Conservation (phyloP, 1,139 yeast species). For the Yamadazyma triangularis region DNA sequence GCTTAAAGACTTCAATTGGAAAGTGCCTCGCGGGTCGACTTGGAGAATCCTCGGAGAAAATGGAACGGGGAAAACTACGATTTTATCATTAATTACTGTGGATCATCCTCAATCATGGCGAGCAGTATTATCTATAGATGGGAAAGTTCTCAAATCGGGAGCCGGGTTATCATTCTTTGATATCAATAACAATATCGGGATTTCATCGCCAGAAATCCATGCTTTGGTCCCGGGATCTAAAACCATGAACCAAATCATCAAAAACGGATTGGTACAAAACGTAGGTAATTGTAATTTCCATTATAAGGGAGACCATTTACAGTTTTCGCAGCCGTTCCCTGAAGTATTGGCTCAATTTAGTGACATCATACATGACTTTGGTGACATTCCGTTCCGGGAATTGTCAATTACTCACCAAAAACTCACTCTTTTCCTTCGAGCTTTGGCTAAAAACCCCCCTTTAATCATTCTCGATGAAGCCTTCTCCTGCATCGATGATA, state of each 20-base stretch:
- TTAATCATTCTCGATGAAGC: constrained; percentile 88
- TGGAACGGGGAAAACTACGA: constrained; percentile 91
- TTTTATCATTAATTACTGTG: constrained; percentile 77
- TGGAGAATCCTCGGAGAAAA: constrained; percentile 91
- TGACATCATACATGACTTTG: constrained; percentile 24
- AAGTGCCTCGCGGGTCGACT: constrained; percentile 63
- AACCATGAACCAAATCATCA: constrained; percentile 53
- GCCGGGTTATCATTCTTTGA: constrained; percentile 66
- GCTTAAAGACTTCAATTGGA: constrained; percentile 60
- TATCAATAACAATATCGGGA: constrained; percentile 76
- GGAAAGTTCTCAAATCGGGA: constrained; percentile 69
- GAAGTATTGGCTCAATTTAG: constrained; percentile 14
- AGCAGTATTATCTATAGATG: constrained; percentile 59
- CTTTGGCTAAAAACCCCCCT: constrained; percentile 71
- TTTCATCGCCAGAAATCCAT: constrained; percentile 89
- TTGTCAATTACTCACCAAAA: constrained; percentile 75
- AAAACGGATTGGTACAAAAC: constrained; percentile 61
- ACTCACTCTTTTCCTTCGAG: constrained; percentile 66
- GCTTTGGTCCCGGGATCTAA: constrained; percentile 62
- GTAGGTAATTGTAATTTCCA: constrained; percentile 55
- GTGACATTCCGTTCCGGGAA: constrained; percentile 43
- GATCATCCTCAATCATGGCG: constrained; percentile 98
- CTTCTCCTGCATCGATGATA: constrained; percentile 82
- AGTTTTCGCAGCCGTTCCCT: constrained; percentile 1
- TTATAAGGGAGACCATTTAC: constrained; percentile 15